A percentile compares a stretch with the other conserved stretches of the same genome.
phyloP scores from a whole-genome alignment of 176 grass and related monocot species.

The bread wheat (Triticum aestivum) region DNA sequence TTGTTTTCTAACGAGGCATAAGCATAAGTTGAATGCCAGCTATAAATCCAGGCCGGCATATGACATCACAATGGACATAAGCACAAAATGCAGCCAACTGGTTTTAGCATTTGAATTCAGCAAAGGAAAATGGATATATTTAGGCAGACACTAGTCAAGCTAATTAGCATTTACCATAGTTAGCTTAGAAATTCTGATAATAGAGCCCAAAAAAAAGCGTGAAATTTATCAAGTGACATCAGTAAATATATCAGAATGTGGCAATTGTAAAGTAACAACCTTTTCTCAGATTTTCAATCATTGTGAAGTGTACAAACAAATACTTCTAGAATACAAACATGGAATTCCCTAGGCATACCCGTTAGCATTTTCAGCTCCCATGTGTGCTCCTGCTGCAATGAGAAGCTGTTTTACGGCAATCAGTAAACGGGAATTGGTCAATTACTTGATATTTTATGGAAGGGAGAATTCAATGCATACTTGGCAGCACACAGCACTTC shows the following conservation, averaged over 20 bases:
- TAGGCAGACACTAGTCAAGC: neutral
- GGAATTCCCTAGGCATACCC: slow-evolving; percentile 44
- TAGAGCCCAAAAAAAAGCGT: neutral
- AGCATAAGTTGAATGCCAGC: neutral
- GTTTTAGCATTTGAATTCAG: neutral
- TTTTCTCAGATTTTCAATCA: neutral
- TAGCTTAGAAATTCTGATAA: neutral
- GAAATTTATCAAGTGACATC: neutral
- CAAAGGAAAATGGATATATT: neutral
- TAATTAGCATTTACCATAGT: neutral
- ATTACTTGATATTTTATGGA: slow-evolving; percentile 24
- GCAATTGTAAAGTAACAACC: neutral
- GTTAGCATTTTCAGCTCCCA: slow-evolving; percentile 70
- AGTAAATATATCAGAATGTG: neutral
- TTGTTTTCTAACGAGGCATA: slow-evolving; percentile 1
- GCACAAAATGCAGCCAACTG: neutral
- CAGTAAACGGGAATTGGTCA: slow-evolving; percentile 28
- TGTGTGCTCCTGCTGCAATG: slow-evolving; percentile 77
- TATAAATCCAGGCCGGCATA: neutral
- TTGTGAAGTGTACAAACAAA: slow-evolving; percentile 3
- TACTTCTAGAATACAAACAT: slow-evolving; percentile 3
- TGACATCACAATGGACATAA: neutral
- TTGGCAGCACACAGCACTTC: slow-evolving; percentile 89
- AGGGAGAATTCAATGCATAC: slow-evolving; percentile 50
- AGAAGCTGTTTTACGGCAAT: slow-evolving; percentile 70